Base-by-base conservation (phyloP, 2,329 filamentous ascomycete species). In the Paecilomyces sp. region DNA sequence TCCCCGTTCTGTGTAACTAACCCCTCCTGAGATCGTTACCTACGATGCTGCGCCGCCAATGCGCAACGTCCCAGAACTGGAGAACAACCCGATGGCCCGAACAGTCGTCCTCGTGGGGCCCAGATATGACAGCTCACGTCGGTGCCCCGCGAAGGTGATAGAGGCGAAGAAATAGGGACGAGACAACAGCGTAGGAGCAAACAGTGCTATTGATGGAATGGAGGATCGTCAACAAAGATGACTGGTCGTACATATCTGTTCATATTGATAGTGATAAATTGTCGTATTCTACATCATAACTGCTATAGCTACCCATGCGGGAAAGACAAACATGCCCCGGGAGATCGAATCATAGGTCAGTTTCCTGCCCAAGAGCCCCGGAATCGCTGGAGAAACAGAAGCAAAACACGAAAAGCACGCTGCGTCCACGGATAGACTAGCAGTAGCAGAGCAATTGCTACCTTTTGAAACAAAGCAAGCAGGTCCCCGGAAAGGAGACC, bases 151-250 rank as follows among this genome's bases (percentile, higher is more conserved):
- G 25, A n/a, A 30, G 36, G 47, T 53, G 36, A 58, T 41, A 56
- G 30, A 34, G 28, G 18, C 55, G 30, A 25, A 51, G 33, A 41
- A 57, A 63, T 57, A 60, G 56, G 41, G 57, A 61, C 57, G 41
- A 64, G 62, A 58, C 62, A 57, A 65, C n/a, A 24, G 7, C 9
- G 25, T 8, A 28, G 34, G 36, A 22, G 57, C 52, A 18, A 25
- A 50, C 25, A 53, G 59, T 57, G 41, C 24, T 54, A n/a, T 15
- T 7, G 15, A 4, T 4, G 15, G 18, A 9, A 47, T 18, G 15
- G n/a, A 47, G 41, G 3, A 41, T 47, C 5, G n/a, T 47, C n/a
- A n/a, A 18, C 1, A 7, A 8, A 47, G 41, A 47, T 47, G 41
- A 18, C 31, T 33, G 31, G 31, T 33, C 31, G 31, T 33, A 33